A percentile compares a stretch with the other conserved stretches of the same genome.
Evolutionary conservation across 441 rosid genomes (phyloP).

Genomic region (Mallotus repandus): DNA sequence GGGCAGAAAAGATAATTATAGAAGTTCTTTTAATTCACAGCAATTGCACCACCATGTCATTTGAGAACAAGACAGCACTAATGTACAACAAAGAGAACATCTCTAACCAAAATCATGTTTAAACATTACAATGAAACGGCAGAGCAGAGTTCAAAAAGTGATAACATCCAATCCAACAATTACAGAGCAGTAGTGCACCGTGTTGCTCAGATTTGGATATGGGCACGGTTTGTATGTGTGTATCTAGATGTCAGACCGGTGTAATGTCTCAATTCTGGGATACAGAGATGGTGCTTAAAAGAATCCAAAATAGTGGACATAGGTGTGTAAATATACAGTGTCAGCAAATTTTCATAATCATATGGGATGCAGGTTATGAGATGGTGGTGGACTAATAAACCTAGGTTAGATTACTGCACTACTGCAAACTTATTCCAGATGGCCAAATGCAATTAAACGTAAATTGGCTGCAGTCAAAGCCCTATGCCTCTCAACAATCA

Average conservation of each 20-base stretch:
- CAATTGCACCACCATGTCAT: not conserved
- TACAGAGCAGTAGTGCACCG: not conserved
- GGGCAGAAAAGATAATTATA: not conserved
- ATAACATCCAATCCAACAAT: not conserved
- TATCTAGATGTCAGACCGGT: not conserved
- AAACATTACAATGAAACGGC: not conserved
- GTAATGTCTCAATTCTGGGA: not conserved
- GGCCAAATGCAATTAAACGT: too few species aligned
- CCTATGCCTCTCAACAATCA: too few species aligned
- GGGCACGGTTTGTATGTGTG: too few species aligned
- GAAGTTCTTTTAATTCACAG: not conserved
- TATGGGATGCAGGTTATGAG: not conserved
- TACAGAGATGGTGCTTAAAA: not conserved
- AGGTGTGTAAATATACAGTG: too few species aligned
- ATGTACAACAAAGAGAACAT: constrained; percentile 1
- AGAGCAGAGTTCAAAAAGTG: not conserved
- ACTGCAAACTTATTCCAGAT: not conserved
- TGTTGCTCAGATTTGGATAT: not conserved
- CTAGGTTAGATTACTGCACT: not conserved
- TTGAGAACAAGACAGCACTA: not conserved
- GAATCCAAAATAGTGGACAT: not conserved
- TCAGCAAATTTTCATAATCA: not conserved
- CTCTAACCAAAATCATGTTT: constrained; percentile 11
- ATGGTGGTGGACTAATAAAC: not conserved
- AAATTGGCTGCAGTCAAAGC: too few species aligned